These are phyloP conservation scores for Lecanicillium sp. DNA, from an alignment of 2,329 filamentous ascomycete species.

Conservation along the genomic window DNA sequence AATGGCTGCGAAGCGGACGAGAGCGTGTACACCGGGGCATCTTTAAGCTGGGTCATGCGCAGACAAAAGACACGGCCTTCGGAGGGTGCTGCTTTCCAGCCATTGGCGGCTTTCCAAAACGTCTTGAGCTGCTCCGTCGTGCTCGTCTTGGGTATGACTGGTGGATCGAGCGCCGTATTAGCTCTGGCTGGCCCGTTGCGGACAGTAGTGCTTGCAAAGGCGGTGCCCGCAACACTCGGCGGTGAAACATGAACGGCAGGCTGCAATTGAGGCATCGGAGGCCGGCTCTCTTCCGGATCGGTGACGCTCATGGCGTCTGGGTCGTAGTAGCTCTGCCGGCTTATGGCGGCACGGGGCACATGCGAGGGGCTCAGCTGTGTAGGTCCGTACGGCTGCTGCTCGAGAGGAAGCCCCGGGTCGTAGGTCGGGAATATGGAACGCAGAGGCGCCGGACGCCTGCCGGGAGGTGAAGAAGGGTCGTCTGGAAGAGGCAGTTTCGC, in stretches of 20 bases:
- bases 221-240: background rate
- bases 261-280: slow-evolving; percentile 8
- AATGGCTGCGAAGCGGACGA: slow-evolving; percentile 56
- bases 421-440: slow-evolving; percentile 72
- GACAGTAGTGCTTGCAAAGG: background rate
- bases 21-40: slow-evolving; percentile 60
- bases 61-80: slow-evolving; percentile 55
- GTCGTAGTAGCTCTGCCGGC: slow-evolving; percentile 49
- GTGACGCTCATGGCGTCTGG: slow-evolving; percentile 7
- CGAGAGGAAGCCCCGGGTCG: slow-evolving; percentile 57
- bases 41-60: slow-evolving; percentile 45
- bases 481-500: slow-evolving; percentile 41
- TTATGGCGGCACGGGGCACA: slow-evolving; percentile 58
- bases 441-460: slow-evolving; percentile 35
- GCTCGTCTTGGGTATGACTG: slow-evolving; percentile 40
- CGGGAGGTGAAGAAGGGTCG: slow-evolving; percentile 22
- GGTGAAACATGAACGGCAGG: background rate
- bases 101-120: slow-evolving; percentile 63
- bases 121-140: slow-evolving; percentile 55
- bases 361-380: slow-evolving; percentile 56
- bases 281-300: slow-evolving; percentile 4
- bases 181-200: background rate
- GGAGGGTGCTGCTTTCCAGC: slow-evolving; percentile 54
- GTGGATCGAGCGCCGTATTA: slow-evolving; percentile 24
- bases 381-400: slow-evolving; percentile 64